Conservation (phyloP, 2,329 filamentous ascomycete species). For the Diaporthe eres region DNA sequence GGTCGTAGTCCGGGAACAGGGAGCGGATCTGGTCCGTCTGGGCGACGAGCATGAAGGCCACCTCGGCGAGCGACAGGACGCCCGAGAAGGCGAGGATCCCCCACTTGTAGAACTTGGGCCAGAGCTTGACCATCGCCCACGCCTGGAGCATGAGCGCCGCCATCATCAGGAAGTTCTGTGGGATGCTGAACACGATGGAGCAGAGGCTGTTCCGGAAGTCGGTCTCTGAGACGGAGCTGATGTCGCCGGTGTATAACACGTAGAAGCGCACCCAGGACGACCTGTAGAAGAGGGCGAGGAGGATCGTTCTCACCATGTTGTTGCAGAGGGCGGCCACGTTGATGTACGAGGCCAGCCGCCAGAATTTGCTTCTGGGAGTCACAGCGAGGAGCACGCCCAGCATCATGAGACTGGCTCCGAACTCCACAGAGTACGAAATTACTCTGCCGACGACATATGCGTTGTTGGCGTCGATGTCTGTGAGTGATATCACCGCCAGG, state of each 20-base stretch:
- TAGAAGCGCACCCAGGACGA: constrained; percentile 75
- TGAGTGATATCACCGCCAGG: constrained; percentile 11
- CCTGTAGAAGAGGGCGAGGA: constrained; percentile 72
- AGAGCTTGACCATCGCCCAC: constrained; percentile 66
- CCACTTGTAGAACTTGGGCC: constrained; percentile 55
- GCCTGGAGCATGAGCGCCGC: constrained; percentile 65
- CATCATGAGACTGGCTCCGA: constrained; percentile 77
- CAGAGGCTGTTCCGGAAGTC: constrained; percentile 56
- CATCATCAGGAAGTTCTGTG: constrained; percentile 62
- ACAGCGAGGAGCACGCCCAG: constrained; percentile 76
- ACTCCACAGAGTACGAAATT: constrained; percentile 79
- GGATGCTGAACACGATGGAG: constrained; percentile 58
- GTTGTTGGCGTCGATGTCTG: constrained; percentile 51
- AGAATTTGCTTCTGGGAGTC: constrained; percentile 76
- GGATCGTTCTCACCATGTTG: constrained; percentile 71
- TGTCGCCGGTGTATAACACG: constrained; percentile 69
- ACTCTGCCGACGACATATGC: constrained; percentile 52
- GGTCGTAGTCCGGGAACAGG: constrained; percentile 45
- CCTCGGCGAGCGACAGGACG: constrained; percentile 49
- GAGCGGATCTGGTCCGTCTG: constrained; percentile 54
- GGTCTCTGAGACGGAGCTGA: constrained; percentile 57
- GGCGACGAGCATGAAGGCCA: constrained; percentile 52
- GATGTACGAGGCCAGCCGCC: constrained; percentile 74
- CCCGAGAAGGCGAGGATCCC: constrained; percentile 49
- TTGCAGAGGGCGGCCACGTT: constrained; percentile 73